These are phyloP conservation scores for Actinomortierella ambigua DNA, from an alignment of 371 early-diverging fungal species.

Conservation along the genomic window DNA sequence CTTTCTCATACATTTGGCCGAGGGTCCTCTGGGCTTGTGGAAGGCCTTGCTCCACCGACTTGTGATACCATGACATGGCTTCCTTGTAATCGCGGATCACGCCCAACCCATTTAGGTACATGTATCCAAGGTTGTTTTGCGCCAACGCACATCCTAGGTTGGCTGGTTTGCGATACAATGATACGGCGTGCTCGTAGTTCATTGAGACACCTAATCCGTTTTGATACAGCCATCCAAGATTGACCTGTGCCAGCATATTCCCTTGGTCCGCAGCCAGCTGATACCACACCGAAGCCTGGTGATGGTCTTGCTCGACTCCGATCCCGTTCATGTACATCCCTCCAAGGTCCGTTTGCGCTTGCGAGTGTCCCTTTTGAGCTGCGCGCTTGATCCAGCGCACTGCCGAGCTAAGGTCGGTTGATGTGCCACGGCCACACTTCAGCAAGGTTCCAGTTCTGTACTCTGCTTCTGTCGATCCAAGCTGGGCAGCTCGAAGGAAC, in stretches of 20 bases:
- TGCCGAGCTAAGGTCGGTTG: too few species aligned
- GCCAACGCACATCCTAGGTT: constrained; percentile 70
- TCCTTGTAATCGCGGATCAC: constrained; percentile 62
- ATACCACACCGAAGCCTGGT: constrained; percentile 81
- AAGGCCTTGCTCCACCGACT: constrained; percentile 76
- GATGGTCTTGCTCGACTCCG: constrained; percentile 63
- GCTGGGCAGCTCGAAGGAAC: too few species aligned
- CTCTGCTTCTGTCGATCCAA: too few species aligned
- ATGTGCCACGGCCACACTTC: too few species aligned
- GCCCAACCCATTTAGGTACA: constrained; percentile 85
- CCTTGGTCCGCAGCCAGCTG: constrained; percentile 72
- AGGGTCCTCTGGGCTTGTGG: constrained; percentile 80
- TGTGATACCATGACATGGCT: constrained; percentile 76
- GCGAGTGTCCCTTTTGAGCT: too few species aligned
- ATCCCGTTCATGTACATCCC: too few species aligned
- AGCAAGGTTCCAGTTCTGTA: too few species aligned
- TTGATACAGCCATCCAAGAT: constrained; percentile 77
- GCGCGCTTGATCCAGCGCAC: too few species aligned
- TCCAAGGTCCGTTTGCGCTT: too few species aligned
- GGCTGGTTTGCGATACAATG: constrained; percentile 72
- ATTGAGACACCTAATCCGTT: constrained; percentile 80
- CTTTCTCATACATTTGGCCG: constrained; percentile 81
- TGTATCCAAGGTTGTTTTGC: constrained; percentile 84
- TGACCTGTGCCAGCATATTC: constrained; percentile 71
- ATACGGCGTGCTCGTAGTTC: constrained; percentile 67